These are phyloP conservation scores for Boletus fagicola DNA, from an alignment of 768 basidiomycete species.

Conservation along the genomic window DNA sequence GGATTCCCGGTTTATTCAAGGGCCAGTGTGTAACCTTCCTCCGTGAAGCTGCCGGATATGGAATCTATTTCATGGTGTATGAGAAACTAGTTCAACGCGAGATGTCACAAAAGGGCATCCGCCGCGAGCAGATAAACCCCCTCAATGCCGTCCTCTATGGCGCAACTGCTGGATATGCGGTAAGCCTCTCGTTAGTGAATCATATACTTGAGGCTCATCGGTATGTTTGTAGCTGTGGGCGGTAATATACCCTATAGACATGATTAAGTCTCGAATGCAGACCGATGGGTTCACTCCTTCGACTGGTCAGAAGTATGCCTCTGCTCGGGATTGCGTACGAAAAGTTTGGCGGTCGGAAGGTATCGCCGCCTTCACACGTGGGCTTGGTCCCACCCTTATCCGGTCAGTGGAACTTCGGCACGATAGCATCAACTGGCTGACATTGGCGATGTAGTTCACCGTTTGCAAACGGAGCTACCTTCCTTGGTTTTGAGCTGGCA, in stretches of 20 bases:
- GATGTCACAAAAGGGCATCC: constrained; percentile 68
- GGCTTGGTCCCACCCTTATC: constrained; percentile 89
- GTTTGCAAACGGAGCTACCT: constrained; percentile 95
- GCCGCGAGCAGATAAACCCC: constrained; percentile 74
- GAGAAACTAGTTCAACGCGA: constrained; percentile 89
- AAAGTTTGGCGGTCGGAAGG: constrained; percentile 86
- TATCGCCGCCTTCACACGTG: constrained; percentile 81
- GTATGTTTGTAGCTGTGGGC: constrained; percentile 65
- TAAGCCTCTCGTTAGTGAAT: constrained; percentile 39
- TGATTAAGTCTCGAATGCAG: constrained; percentile 95
- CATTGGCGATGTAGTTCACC: constrained; percentile 61
- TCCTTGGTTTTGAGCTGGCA: constrained; percentile 93
- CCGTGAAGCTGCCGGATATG: constrained; percentile 81
- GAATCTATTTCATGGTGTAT: constrained; percentile 88
- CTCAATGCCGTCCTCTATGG: constrained; percentile 82
- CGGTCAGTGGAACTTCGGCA: constrained; percentile 49
- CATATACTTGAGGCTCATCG: constrained; percentile 10
- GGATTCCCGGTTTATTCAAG: constrained; percentile 86
- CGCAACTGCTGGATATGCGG: constrained; percentile 89
- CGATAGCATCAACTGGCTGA: constrained; percentile 8
- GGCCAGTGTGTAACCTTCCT: constrained; percentile 87
- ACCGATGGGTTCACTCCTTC: constrained; percentile 82
- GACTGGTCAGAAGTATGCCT: constrained; percentile 78
- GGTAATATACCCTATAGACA: constrained; percentile 94
- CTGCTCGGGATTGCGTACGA: constrained; percentile 77